Evolutionary conservation across 2,329 filamentous ascomycete species (phyloP).

Genomic region (Hymenoscyphus infarciens): DNA sequence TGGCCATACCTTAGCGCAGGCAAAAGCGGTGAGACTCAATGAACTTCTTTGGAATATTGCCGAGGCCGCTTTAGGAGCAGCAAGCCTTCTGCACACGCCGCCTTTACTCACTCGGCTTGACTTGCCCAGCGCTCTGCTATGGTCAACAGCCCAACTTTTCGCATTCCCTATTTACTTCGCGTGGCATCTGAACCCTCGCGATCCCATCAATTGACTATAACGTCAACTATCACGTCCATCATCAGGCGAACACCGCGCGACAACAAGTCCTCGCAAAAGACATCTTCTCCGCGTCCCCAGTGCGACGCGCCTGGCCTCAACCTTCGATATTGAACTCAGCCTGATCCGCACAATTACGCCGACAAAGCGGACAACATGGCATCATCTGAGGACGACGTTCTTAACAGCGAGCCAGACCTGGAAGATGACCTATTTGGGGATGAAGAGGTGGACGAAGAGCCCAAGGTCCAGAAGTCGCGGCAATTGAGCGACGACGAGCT

Average conservation of each 20-base stretch:
- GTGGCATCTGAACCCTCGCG: neutral
- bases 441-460: slow-evolving; percentile 39
- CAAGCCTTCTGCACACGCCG: neutral
- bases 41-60: neutral
- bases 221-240: neutral
- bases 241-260: neutral
- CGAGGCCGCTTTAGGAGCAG: neutral
- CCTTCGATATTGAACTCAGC: neutral
- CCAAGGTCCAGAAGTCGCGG: slow-evolving; percentile 33
- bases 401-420: slow-evolving; percentile 45
- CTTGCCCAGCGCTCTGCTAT: neutral
- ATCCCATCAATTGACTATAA: neutral
- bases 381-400: slow-evolving; percentile 30
- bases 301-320: slow-evolving; percentile 4
- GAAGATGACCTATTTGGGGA: slow-evolving; percentile 61
- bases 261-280: neutral
- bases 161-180: neutral
- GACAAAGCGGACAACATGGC: slow-evolving; percentile 2
- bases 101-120: neutral
- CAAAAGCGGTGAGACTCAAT: slow-evolving; percentile 1
- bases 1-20: neutral
- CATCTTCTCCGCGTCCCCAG: neutral
- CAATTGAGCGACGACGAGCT: slow-evolving; percentile 58
- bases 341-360: neutral
- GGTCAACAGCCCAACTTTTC: neutral